Evolutionary conservation across 495 filamentous ascomycete species (phyloP).

Genomic region (Lasiosphaeris hirsuta): DNA sequence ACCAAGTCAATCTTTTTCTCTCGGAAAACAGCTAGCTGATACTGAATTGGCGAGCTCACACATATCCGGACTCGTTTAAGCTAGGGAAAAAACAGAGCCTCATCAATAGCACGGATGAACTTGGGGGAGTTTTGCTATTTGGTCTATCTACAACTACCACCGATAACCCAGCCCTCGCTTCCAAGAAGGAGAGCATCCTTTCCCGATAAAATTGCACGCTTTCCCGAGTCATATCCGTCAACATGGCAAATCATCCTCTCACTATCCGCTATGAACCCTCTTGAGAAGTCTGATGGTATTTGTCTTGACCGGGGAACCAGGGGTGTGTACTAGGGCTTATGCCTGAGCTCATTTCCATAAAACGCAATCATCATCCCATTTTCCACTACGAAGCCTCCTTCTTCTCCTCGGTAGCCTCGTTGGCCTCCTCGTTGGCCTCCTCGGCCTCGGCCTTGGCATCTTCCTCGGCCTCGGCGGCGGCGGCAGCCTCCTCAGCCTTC

Average conservation of each 20-base stretch:
- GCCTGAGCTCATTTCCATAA: conserved; percentile 22
- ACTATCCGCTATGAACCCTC: conserved; percentile 3
- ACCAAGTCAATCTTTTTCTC: no score
- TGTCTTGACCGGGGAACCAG: background rate
- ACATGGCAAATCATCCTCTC: background rate
- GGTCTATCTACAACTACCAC: no score
- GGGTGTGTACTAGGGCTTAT: conserved; percentile 8
- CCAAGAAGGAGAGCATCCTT: no score
- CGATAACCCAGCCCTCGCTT: no score
- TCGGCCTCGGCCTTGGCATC: conserved; percentile 17
- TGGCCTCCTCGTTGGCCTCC: conserved; percentile 26
- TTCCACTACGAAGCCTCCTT: conserved; percentile 10
- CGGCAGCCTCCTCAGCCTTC: conserved; percentile 40
- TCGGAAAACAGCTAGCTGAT: no score
- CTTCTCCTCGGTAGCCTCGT: conserved; percentile 24
- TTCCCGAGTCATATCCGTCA: no score
- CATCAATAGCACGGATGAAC: no score
- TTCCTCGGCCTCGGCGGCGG: conserved; percentile 16
- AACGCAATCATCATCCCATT: background rate
- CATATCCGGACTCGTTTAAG: no score
- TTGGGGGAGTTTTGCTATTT: no score
- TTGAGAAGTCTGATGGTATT: background rate
- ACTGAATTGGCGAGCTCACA: no score
- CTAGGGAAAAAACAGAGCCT: no score
- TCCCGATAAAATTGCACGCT: no score